Evolutionary conservation across 306 rosid genomes (phyloP), one percentile per base, ranked within the genome.

Genomic region (Prunus fruticosa): DNA sequence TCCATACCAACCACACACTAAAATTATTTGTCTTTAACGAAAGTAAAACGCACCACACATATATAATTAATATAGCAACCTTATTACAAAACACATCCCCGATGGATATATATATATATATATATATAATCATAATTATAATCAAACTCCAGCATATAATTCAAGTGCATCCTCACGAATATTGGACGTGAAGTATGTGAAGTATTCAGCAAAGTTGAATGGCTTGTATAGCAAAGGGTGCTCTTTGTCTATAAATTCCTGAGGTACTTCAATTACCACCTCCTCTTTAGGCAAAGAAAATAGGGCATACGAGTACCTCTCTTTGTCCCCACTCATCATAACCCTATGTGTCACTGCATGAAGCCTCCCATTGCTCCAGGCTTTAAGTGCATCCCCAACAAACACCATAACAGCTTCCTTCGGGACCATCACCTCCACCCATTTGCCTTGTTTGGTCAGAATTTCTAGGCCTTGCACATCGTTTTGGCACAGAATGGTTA

Each of bases 341-440:
- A 89, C 89, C 51, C 87, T 79, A 53, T 85, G 91, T 28, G 43
- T 81, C 4, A 62, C 82, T 23, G 90, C 86, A 66, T 86, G 79
- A 57, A 86, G 72, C 25, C 88, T 87, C 60, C 87, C 88, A 52
- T 87, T 87, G 84, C 89, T 87, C 91, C 89, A 87, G 2, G 88
- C 89, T 86, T 84, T 84, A 0, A 86, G 83, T 8, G 81, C 58
- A 53, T 87, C 91, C n/a, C 90, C 92, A 20, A 81, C 76, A n/a
- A 87, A 12, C 49, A 79, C 83, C 2, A 76, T 67, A 19, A 76
- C 67, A 3, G 82, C 84, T 23, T 73, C 27, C 4, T 51, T 45
- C 6, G 91, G 89, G 20, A 87, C 58, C 15, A 50, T 8, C 4
- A 84, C 5, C 11, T 69, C 61, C 52, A 80, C 6, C 94, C 94